Base-by-base conservation (phyloP, 2,329 filamentous ascomycete species). In the Huntiella decipiens region DNA sequence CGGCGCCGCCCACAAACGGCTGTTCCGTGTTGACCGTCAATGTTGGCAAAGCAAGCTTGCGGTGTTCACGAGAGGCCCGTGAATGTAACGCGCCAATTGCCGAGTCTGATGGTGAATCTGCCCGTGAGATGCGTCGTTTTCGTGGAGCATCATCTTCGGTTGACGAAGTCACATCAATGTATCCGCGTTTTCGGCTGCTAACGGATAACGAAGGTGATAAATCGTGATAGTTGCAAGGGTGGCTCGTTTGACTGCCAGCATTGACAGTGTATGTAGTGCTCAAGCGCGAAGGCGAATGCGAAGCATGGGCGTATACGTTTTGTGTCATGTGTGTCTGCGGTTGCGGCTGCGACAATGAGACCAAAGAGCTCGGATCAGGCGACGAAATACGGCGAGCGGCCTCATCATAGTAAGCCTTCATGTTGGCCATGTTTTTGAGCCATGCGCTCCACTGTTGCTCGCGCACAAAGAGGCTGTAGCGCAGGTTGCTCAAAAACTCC, bases 401-500 rank as follows among this genome's bases (percentile, higher is more conserved):
- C 53, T 87, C 77, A 28, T 49, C 43, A 62, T 85, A 86, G 62
- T 86, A 95, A 44, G 79, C 76, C 52, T 79, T 78, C 58, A 95
- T 95, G 53, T 79, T 80, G 44, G 80, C 73, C 46, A 96, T 67
- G 59, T 86, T 86, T 51, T 69, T 66, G 56, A 95, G 78, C 91
- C 91, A 96, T 45, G 77, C 72, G 42, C 77, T 71, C 91, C 91
- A 98, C 58, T 94, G 75, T 45, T 77, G 71, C 57, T 85, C 79
- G 3, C 87, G 92, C 3, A 84, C 85, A 58, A 88, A 78, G 5
- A 98, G 67, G 55, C 84, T 86, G 63, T 96, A 98, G 56, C 88
- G 77, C 79, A 98, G 93, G 61, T 96, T 96, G 67, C 88, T 95
- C 52, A 98, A 67, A 56, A 98, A 98, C 60, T 98, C 91, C n/a